Conservation (phyloP, 257 asterid genomes). For the Ballota nigra region DNA sequence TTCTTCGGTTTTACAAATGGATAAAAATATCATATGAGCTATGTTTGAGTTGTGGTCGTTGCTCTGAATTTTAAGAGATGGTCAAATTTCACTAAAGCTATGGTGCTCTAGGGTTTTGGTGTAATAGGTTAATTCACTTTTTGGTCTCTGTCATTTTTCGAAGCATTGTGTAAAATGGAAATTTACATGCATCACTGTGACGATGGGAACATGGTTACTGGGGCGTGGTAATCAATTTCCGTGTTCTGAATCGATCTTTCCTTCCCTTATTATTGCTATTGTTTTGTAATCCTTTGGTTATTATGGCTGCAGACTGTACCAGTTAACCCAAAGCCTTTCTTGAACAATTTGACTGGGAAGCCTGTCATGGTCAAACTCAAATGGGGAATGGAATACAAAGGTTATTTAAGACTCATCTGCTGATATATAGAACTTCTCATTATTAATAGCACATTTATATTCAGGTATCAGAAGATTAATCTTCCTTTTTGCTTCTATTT, state of each 20-base stretch:
- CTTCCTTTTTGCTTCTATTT: slow-evolving; percentile 14
- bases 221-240: not conserved
- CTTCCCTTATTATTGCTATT: not conserved
- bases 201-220: not conserved
- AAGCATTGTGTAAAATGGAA: not conserved
- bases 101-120: not conserved
- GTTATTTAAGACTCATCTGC: slow-evolving; percentile 24
- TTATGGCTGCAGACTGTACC: slow-evolving; percentile 75
- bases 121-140: not conserved
- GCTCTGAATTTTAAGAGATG: not conserved
- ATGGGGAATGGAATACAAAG: slow-evolving; percentile 99
- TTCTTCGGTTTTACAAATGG: not conserved
- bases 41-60: not conserved
- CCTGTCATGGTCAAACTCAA: slow-evolving; percentile 94
- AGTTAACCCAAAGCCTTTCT: slow-evolving; percentile 95
- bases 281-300: not conserved
- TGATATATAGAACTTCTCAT: not conserved
- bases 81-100: not conserved
- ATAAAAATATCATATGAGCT: not conserved
- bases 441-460: not conserved
- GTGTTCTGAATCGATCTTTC: not conserved
- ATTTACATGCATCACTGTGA: not conserved
- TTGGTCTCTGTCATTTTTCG: not conserved
- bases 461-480: not conserved
- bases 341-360: slow-evolving; percentile 97